Evolutionary conservation across 148 eudicot species (phyloP).

Genomic region (Suaeda aralocaspica): DNA sequence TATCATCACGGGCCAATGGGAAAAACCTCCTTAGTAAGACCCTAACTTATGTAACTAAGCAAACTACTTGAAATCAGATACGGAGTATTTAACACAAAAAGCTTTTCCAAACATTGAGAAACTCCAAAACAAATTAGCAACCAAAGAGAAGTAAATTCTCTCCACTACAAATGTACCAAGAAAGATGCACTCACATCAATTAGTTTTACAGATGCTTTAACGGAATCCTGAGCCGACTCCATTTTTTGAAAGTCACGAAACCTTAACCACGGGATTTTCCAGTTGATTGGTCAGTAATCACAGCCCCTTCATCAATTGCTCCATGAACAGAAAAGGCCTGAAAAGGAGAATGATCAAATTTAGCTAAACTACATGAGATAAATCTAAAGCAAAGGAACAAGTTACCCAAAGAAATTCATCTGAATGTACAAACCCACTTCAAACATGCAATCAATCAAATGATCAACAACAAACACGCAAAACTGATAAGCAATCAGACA

Average conservation of each 20-base stretch:
- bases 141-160: too few relatives aligned
- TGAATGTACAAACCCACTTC: constrained; percentile 3
- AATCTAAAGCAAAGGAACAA: neutral
- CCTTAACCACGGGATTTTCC: constrained; percentile 75
- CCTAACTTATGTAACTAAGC: neutral
- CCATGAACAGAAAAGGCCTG: constrained; percentile 67
- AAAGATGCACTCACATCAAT: constrained; percentile 49
- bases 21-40: neutral
- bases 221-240: constrained; percentile 52
- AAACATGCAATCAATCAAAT: constrained; percentile 15
- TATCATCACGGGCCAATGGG: neutral
- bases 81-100: too few relatives aligned
- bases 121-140: too few relatives aligned
- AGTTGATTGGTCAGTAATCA: constrained; percentile 54
- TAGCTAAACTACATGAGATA: neutral
- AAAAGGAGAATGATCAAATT: neutral
- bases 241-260: constrained; percentile 59
- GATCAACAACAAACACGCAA: constrained; percentile 16
- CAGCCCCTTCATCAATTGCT: constrained; percentile 73
- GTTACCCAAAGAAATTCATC: constrained; percentile 3
- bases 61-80: too few relatives aligned
- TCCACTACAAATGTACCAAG: neutral
- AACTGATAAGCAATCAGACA: constrained; percentile 39
- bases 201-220: constrained; percentile 49
- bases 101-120: too few relatives aligned